Conservation (phyloP, 208 protist genomes). For the Trypanosoma caninum region DNA sequence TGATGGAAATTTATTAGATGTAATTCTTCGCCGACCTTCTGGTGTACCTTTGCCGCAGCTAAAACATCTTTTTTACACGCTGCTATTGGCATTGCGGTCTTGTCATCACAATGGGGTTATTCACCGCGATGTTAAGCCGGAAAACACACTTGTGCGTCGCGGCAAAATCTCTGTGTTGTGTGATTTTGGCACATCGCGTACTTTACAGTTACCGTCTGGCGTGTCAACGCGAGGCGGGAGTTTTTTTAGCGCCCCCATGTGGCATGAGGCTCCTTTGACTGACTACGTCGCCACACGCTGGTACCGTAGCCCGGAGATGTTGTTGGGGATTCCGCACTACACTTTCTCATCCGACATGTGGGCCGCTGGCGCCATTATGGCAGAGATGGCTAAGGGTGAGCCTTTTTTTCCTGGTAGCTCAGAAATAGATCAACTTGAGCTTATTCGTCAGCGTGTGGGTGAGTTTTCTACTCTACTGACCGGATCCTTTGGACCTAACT, state of each 20-base stretch:
- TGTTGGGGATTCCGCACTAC: conserved; percentile 80
- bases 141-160: conserved; percentile 81
- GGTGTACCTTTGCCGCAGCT: conserved; percentile 57
- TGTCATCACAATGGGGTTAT: conserved; percentile 91
- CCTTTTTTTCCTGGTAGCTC: conserved; percentile 85
- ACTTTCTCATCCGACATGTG: conserved; percentile 86
- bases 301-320: conserved; percentile 92
- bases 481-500: neutral
- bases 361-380: conserved; percentile 91
- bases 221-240: conserved; percentile 9
- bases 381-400: conserved; percentile 73
- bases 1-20: conserved; percentile 83
- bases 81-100: conserved; percentile 84
- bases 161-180: conserved; percentile 68
- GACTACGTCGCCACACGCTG: conserved; percentile 92
- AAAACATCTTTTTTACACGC: conserved; percentile 79
- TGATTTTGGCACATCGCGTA: conserved; percentile 89
- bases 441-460: conserved; percentile 79
- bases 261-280: conserved; percentile 39
- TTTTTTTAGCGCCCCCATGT: neutral
- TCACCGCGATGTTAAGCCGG: conserved; percentile 93
- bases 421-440: conserved; percentile 79
- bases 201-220: conserved; percentile 10
- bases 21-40: conserved; percentile 55
- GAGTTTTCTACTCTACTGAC: conserved; percentile 34